phyloP scores from a whole-genome alignment of 257 asterid species.

The Rubia yunnanensis region DNA sequence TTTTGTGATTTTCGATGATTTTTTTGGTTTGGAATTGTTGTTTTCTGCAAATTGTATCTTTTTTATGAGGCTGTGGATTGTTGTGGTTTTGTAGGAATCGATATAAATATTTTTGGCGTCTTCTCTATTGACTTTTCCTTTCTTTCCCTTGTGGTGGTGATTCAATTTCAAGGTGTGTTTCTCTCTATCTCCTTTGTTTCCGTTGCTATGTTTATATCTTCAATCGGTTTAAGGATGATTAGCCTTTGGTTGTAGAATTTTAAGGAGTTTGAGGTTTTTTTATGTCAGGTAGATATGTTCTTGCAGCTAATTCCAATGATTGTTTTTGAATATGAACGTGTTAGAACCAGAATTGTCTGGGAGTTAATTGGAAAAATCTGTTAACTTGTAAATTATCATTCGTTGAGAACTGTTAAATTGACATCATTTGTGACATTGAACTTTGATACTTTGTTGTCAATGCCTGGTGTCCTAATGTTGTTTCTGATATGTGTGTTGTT shows the following conservation, averaged over 20 bases:
- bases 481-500: neutral
- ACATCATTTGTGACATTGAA: neutral
- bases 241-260: neutral
- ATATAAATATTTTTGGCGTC: slow-evolving; percentile 6
- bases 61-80: slow-evolving; percentile 7
- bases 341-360: neutral
- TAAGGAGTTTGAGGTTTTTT: neutral
- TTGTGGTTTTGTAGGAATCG: slow-evolving; percentile 1
- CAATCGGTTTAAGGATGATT: neutral
- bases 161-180: slow-evolving; percentile 5
- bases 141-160: slow-evolving; percentile 6
- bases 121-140: slow-evolving; percentile 15
- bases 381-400: neutral
- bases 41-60: neutral
- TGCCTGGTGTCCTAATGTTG: neutral
- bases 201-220: neutral
- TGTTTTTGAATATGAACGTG: neutral
- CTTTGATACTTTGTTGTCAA: neutral
- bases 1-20: neutral
- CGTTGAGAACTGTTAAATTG: neutral
- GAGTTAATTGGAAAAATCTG: neutral
- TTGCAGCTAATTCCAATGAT: neutral
- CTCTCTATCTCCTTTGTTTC: neutral
- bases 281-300: neutral
- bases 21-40: neutral